Evolutionary conservation across 2,329 filamentous ascomycete genomes (phyloP).

Genomic region (Fusarium sp.): DNA sequence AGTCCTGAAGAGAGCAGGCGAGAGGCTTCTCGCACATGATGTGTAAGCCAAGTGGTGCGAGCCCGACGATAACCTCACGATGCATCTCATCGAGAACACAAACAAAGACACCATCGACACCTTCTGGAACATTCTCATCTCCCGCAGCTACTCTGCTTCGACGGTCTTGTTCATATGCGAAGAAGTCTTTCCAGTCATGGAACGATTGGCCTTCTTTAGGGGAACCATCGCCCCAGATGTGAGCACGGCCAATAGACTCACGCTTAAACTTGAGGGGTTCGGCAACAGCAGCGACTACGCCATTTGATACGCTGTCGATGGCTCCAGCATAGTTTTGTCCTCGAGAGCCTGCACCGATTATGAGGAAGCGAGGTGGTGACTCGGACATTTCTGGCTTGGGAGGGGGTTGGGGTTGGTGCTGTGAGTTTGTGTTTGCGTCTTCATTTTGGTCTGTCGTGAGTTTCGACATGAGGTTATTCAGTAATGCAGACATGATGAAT

Average conservation of each 20-base stretch:
- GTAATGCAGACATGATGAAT: constrained; percentile 33
- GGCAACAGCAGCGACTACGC: constrained; percentile 79
- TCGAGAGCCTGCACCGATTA: constrained; percentile 86
- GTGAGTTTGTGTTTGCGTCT: constrained; percentile 18
- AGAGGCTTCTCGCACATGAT: constrained; percentile 97
- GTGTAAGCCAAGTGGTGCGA: constrained; percentile 78
- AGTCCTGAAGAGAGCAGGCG: constrained; percentile 82
- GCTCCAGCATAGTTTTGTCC: constrained; percentile 80
- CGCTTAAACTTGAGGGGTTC: constrained; percentile 86
- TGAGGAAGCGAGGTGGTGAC: constrained; percentile 73
- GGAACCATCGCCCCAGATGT: constrained; percentile 73
- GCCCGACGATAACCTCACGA: constrained; percentile 79
- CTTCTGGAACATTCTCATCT: constrained; percentile 59
- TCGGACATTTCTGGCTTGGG: constrained; percentile 60
- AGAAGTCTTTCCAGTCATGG: constrained; percentile 77
- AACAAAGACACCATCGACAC: constrained; percentile 72
- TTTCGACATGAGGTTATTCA: constrained; percentile 39
- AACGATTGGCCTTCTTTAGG: constrained; percentile 76
- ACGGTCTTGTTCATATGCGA: constrained; percentile 76
- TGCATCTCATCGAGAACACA: constrained; percentile 90
- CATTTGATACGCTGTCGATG: constrained; percentile 72
- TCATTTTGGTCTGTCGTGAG: constrained; percentile 24
- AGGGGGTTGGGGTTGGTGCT: constrained; percentile 47
- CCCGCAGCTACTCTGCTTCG: constrained; percentile 65
- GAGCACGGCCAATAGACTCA: constrained; percentile 73